These are phyloP conservation scores for Lasiodiplodia theobromae DNA, from an alignment of 2,329 filamentous ascomycete species.

Conservation along the genomic window DNA sequence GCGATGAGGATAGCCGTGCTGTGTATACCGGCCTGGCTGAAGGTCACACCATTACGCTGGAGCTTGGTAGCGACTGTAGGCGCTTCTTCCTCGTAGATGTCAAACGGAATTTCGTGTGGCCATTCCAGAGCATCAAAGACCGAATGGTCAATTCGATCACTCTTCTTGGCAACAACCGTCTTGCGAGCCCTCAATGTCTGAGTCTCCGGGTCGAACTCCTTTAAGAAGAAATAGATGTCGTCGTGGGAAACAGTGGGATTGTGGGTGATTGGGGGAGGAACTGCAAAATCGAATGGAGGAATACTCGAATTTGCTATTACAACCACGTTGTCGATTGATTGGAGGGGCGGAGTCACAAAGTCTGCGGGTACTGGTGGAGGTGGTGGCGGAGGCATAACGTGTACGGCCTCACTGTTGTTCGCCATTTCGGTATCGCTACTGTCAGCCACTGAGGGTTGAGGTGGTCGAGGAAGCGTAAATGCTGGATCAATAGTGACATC, in stretches of 20 bases:
- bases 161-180: conserved; percentile 41
- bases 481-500: neutral
- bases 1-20: conserved; percentile 44
- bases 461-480: neutral
- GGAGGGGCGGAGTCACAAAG: conserved; percentile 26
- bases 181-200: conserved; percentile 44
- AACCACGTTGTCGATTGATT: conserved; percentile 8
- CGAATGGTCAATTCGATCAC: conserved; percentile 44
- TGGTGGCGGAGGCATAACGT: conserved; percentile 31
- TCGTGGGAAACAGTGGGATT: conserved; percentile 36
- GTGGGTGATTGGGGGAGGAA: conserved; percentile 39
- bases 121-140: conserved; percentile 41
- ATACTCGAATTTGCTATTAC: neutral
- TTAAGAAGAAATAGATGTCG: conserved; percentile 51
- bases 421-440: conserved; percentile 22
- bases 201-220: conserved; percentile 47
- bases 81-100: conserved; percentile 59
- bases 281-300: conserved; percentile 34
- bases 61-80: conserved; percentile 35
- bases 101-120: conserved; percentile 48
- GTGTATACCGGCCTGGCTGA: conserved; percentile 36
- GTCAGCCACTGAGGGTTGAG: neutral
- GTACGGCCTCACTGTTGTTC: neutral
- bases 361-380: conserved; percentile 39
- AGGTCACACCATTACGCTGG: conserved; percentile 41